A percentile compares a stretch with the other conserved stretches of the same genome.
phyloP scores from a whole-genome alignment of 1,284 basidiomycete species.

The Exobasidium cylindrosporum region DNA sequence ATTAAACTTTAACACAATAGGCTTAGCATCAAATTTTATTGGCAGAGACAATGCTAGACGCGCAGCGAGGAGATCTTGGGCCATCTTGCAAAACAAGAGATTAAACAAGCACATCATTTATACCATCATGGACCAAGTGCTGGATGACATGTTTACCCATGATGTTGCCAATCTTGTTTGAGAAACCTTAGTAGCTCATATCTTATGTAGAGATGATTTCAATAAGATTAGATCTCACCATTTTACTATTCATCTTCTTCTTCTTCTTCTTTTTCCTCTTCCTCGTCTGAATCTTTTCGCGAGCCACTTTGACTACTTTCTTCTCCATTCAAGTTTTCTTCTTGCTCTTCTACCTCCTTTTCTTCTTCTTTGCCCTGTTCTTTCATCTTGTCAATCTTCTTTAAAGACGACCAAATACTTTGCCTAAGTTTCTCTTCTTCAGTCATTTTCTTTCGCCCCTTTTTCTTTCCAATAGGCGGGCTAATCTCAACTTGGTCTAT shows the following conservation, averaged over 20 bases:
- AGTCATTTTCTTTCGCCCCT: not conserved
- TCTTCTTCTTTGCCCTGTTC: not conserved
- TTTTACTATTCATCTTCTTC: not conserved
- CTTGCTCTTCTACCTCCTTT: not conserved
- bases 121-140: conserved; percentile 29
- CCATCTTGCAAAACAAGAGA: conserved; percentile 83
- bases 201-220: conserved; percentile 3
- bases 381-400: conserved; percentile 4
- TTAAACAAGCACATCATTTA: conserved; percentile 63
- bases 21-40: conserved; percentile 92
- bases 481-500: not conserved
- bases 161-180: not conserved
- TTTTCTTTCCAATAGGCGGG: not conserved
- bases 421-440: not conserved
- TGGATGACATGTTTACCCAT: conserved; percentile 28
- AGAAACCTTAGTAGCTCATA: no score
- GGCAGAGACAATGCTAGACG: conserved; percentile 86
- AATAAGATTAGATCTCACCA: not conserved
- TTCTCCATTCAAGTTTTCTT: not conserved
- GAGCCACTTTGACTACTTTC: not conserved
- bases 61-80: conserved; percentile 84
- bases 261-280: conserved; percentile 1
- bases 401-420: not conserved
- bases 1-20: no score
- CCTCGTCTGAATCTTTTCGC: not conserved